These are phyloP conservation scores for Neocatenulostroma microsporum DNA, from an alignment of 2,329 filamentous ascomycete genomes.

Conservation along the genomic window DNA sequence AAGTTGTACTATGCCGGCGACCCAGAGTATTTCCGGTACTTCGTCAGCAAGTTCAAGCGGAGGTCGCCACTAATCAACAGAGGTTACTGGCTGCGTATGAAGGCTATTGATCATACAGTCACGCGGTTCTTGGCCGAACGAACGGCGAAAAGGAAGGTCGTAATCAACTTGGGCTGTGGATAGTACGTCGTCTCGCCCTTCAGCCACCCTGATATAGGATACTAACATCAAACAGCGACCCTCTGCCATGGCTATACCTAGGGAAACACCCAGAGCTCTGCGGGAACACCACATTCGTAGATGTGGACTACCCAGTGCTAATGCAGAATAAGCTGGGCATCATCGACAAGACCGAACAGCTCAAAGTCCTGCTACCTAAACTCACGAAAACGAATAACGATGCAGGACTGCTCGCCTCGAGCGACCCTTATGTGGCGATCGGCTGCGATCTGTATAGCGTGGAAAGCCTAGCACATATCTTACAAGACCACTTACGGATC, in stretches of 20 bases:
- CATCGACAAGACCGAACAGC: conserved; percentile 55
- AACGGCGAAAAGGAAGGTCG: conserved; percentile 55
- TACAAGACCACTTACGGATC: conserved; percentile 53
- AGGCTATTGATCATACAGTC: conserved; percentile 68
- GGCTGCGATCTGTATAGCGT: conserved; percentile 74
- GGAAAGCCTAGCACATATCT: conserved; percentile 48
- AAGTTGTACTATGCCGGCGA: conserved; percentile 70
- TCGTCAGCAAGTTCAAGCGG: conserved; percentile 75
- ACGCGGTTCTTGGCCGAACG: conserved; percentile 60
- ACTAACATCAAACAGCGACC: conserved; percentile 54
- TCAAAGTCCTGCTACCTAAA: conserved; percentile 44
- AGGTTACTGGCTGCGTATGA: conserved; percentile 79
- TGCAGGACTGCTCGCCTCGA: conserved; percentile 51
- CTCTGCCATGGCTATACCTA: conserved; percentile 76
- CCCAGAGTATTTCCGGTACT: conserved; percentile 78
- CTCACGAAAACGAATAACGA: conserved; percentile 29
- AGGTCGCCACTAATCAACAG: conserved; percentile 85
- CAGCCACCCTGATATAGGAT: neutral
- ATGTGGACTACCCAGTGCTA: conserved; percentile 77
- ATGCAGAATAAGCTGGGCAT: conserved; percentile 65
- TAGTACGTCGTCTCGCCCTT: conserved; percentile 63
- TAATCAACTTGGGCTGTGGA: conserved; percentile 82
- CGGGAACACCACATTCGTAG: conserved; percentile 60
- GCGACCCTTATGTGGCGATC: conserved; percentile 66
- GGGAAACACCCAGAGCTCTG: conserved; percentile 55